Conservation (phyloP, 2,329 filamentous ascomycete genomes). For the Botrytis hyacinthi region DNA sequence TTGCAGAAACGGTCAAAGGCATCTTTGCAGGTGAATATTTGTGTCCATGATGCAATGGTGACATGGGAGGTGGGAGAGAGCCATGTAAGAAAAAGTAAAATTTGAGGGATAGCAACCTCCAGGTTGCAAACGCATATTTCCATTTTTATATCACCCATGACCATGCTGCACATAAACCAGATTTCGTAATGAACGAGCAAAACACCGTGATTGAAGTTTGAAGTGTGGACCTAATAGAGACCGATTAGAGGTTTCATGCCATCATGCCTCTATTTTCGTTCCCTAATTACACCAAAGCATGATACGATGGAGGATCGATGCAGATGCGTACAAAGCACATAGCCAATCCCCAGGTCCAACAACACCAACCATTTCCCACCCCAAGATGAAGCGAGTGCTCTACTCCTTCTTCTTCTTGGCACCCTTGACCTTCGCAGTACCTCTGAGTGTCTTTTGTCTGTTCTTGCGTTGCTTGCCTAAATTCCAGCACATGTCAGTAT, state of each 20-base stretch:
- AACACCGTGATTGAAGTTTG: slow-evolving; percentile 35
- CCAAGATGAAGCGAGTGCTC: slow-evolving; percentile 42
- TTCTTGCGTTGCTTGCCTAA: slow-evolving; percentile 99
- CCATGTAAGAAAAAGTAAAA: slow-evolving; percentile 5
- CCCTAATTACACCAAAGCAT: slow-evolving; percentile 30
- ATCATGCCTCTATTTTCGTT: slow-evolving; percentile 31
- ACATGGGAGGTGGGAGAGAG: neutral
- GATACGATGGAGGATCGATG: slow-evolving; percentile 34
- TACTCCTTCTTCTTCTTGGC: slow-evolving; percentile 93
- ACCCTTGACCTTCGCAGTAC: slow-evolving; percentile 98
- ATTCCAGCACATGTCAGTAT: slow-evolving; percentile 31
- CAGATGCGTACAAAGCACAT: slow-evolving; percentile 35
- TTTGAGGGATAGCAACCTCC: slow-evolving; percentile 8
- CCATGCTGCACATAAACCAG: slow-evolving; percentile 20
- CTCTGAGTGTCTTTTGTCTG: slow-evolving; percentile 96
- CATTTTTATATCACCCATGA: slow-evolving; percentile 15
- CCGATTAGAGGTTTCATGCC: slow-evolving; percentile 31
- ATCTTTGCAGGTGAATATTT: slow-evolving; percentile 8
- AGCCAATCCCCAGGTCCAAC: slow-evolving; percentile 34
- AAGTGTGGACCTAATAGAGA: slow-evolving; percentile 27
- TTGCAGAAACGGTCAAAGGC: slow-evolving; percentile 15
- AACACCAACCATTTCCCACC: slow-evolving; percentile 36
- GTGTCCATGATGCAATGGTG: slow-evolving; percentile 3
- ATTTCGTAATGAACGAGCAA: slow-evolving; percentile 26
- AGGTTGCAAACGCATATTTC: slow-evolving; percentile 18